Base-by-base conservation (phyloP, 805 yeast species). In the Yamadazyma sp. region DNA sequence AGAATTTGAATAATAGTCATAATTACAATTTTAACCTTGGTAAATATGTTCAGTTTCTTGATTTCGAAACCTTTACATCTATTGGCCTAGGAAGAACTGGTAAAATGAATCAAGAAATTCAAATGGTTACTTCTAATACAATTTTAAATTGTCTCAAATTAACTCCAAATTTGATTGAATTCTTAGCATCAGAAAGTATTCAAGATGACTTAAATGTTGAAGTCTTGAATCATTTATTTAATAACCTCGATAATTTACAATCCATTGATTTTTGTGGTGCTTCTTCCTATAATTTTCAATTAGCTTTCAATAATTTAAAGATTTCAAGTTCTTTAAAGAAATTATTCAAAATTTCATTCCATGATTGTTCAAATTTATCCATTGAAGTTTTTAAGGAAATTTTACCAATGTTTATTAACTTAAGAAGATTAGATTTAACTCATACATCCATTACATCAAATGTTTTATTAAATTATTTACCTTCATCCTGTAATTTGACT, bases 241-340 rank as follows among this genome's bases (percentile, higher is more conserved):
- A 78, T 44, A 46, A 62, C 14, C 58, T 78, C 49, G 73, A 73
- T 4, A 62, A 70, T 36, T 63, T 89, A 32, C 75, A 81, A 56
- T 76, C 86, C 1, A 60, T 88, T 9, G 97, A 88, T 58, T 86
- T 88, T 44, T 88, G 96, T 58, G 97, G 96, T 6, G 85, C 94
- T 24, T 76, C 86, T 5, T 82, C 85, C 29, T 67, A 65, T 23
- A 62, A 53, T 20, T 86, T 87, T 52, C 76, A 78, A 9, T 48
- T 65, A 10, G 80, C 84, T 16, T 81, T 86, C 48, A 62, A 69
- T 12, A 50, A 62, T 13, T 55, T 76, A 15, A 48, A 34, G n/a
- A 54, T 69, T 27, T 23, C 46, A 62, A 44, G 50, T 10, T 48
- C 48, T 12, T 39, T 40, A 17, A 42, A 41, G 22, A 44, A 48